Evolutionary conservation across 768 basidiomycete species (phyloP).

Genomic region (Auricularia heimuer): DNA sequence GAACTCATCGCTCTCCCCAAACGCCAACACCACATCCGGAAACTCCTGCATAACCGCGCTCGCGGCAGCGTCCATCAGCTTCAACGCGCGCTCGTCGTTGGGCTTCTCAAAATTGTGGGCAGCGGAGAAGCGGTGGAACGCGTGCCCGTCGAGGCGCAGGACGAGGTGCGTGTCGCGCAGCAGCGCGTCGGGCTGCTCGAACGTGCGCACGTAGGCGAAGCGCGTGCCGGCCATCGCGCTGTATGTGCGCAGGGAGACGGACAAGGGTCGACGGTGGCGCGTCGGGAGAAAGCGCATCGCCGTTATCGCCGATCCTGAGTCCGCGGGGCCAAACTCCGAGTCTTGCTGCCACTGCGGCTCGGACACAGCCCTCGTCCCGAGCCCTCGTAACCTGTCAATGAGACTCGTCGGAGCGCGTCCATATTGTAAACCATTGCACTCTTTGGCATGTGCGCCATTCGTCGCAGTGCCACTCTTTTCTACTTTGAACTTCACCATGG

Average conservation of each 20-base stretch:
- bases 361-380: no score
- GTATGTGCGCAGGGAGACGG: neutral
- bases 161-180: constrained; percentile 79
- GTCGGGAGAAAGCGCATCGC: no score
- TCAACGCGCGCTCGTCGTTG: constrained; percentile 78
- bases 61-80: constrained; percentile 90
- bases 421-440: no score
- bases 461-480: no score
- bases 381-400: no score
- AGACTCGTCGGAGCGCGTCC: no score
- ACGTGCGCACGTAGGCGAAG: constrained; percentile 82
- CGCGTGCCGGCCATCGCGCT: constrained; percentile 79
- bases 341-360: no score
- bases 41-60: constrained; percentile 70
- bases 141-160: constrained; percentile 83
- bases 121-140: constrained; percentile 91
- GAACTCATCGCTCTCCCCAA: constrained; percentile 96
- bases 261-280: no score
- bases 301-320: no score
- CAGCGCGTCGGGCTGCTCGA: constrained; percentile 80
- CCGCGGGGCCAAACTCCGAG: no score
- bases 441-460: no score
- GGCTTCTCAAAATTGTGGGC: constrained; percentile 79
- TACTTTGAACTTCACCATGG: no score
- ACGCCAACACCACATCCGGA: constrained; percentile 75